Base-by-base conservation (phyloP, 306 rosid species). In the Vigna reflexopilosa region DNA sequence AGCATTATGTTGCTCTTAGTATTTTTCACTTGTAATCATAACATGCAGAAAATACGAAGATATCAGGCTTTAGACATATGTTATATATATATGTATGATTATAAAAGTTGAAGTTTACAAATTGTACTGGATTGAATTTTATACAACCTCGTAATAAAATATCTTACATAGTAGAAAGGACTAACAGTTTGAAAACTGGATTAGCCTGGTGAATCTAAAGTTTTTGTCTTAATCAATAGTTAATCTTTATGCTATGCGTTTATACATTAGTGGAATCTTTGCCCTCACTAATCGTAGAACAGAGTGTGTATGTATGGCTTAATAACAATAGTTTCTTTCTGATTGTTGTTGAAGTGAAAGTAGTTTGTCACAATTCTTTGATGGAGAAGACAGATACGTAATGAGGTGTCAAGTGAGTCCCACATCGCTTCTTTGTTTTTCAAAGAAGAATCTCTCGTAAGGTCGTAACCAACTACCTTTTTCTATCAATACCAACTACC, bases 1-100 rank as follows among this genome's bases (percentile, higher is more conserved):
- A 78, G 73, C 36, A 65, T 57, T 17, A 77, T 62, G 45, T 42
- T 17, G 70, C 40, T 77, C 78, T 48, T 86, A 42, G 19, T 38
- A 51, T 66, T 76, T 52, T 63, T 24, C 19, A 32, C 6, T 66
- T 66, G 76, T 66, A 42, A 15, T 44, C 61, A 49, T 70, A 15
- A 14, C 63, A 70, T 20, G 42, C 14, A 71, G 45, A 73, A 6
- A 68, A 17, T 20, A 51, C 59, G 52, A 66, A 52, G 38, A 75
- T 9, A 49, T 62, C 19, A 40, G 10, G 26, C 13, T 67, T n/a
- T 78, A 65, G 42, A 61, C 62, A 19, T 64, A 47, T 56, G 16
- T 13, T 15, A 38, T 65, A 64, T 6, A 2, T 34, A 63, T 13
- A 64, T 6, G 7, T 34, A 63, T 13, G 30, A 54, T 8, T 11